A percentile compares a stretch with the other conserved stretches of the same genome.
Conservation (phyloP, 2,329 filamentous ascomycete species). For the Penicillium sumatraense region DNA sequence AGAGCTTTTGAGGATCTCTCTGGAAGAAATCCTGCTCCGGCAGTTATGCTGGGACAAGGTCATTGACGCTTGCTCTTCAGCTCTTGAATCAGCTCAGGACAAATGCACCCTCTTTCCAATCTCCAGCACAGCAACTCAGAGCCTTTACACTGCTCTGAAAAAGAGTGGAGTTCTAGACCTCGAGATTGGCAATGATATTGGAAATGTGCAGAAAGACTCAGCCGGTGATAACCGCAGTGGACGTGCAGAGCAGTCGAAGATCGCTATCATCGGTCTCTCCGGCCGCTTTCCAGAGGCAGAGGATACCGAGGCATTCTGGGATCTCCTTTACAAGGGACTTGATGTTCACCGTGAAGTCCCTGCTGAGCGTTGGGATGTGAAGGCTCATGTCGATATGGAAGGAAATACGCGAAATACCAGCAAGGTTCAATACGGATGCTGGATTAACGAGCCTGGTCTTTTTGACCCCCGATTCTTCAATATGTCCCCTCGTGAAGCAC, state of each 20-base stretch:
- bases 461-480: slow-evolving; percentile 88
- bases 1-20: slow-evolving; percentile 36
- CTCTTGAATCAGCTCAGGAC: slow-evolving; percentile 19
- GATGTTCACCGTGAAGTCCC: slow-evolving; percentile 69
- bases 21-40: slow-evolving; percentile 44
- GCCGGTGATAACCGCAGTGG: slow-evolving; percentile 32
- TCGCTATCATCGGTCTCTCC: slow-evolving; percentile 84
- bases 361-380: slow-evolving; percentile 72
- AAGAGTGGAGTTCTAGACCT: slow-evolving; percentile 32
- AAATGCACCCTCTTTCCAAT: slow-evolving; percentile 35
- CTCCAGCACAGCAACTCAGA: slow-evolving; percentile 38
- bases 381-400: slow-evolving; percentile 71
- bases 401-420: slow-evolving; percentile 77
- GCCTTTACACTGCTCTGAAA: slow-evolving; percentile 36
- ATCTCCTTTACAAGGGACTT: slow-evolving; percentile 73
- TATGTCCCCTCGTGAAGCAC: slow-evolving; percentile 80
- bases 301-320: slow-evolving; percentile 74
- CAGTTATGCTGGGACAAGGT: slow-evolving; percentile 49
- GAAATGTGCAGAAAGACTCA: slow-evolving; percentile 29
- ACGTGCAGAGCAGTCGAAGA: slow-evolving; percentile 59
- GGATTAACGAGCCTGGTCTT: slow-evolving; percentile 73
- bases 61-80: slow-evolving; percentile 36
- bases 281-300: slow-evolving; percentile 76
- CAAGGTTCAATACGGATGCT: slow-evolving; percentile 77
- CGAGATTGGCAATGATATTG: slow-evolving; percentile 31